Percentiles rank a stretch among this genome's conserved stretches.
Evolutionary conservation across 805 yeast species (phyloP).

Genomic region (Candida manassasensis): DNA sequence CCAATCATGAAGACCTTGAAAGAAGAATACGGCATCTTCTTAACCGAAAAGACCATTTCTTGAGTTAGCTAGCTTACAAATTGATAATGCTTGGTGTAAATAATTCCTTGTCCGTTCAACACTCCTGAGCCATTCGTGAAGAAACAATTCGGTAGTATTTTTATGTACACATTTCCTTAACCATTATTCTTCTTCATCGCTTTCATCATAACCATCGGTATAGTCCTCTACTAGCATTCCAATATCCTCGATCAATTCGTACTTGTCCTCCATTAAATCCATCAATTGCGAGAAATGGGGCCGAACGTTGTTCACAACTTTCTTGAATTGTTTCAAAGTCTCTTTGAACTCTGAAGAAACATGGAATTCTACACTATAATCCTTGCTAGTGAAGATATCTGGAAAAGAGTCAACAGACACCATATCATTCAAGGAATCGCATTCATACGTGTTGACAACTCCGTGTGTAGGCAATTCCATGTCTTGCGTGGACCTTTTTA

Average conservation of each 20-base stretch:
- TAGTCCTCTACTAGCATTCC: slow-evolving; percentile 29
- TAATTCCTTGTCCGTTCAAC: too few relatives aligned
- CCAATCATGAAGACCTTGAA: slow-evolving; percentile 89
- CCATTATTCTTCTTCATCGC: slow-evolving; percentile 24
- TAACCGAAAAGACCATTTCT: slow-evolving; percentile 77
- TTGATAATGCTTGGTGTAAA: neutral
- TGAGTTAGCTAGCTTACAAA: slow-evolving; percentile 4
- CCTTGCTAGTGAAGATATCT: slow-evolving; percentile 8
- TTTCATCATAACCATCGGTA: slow-evolving; percentile 27
- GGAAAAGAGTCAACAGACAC: slow-evolving; percentile 28
- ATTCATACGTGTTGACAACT: slow-evolving; percentile 6
- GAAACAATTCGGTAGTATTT: too few relatives aligned
- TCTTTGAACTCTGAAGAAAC: slow-evolving; percentile 20
- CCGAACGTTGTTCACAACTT: slow-evolving; percentile 14
- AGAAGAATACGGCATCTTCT: slow-evolving; percentile 81
- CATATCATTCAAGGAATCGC: slow-evolving; percentile 16
- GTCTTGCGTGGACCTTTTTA: slow-evolving; percentile 6
- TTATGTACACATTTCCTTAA: too few relatives aligned
- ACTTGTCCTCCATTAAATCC: slow-evolving; percentile 28
- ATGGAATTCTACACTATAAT: slow-evolving; percentile 19
- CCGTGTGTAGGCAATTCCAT: neutral
- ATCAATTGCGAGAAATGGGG: slow-evolving; percentile 7
- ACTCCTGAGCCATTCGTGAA: too few relatives aligned
- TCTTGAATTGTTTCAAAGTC: slow-evolving; percentile 25
- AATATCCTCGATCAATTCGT: slow-evolving; percentile 32